A percentile compares a stretch with the other conserved stretches of the same genome.
Evolutionary conservation across 2,329 filamentous ascomycete genomes (phyloP).

Genomic region (Metarhizium humberi): DNA sequence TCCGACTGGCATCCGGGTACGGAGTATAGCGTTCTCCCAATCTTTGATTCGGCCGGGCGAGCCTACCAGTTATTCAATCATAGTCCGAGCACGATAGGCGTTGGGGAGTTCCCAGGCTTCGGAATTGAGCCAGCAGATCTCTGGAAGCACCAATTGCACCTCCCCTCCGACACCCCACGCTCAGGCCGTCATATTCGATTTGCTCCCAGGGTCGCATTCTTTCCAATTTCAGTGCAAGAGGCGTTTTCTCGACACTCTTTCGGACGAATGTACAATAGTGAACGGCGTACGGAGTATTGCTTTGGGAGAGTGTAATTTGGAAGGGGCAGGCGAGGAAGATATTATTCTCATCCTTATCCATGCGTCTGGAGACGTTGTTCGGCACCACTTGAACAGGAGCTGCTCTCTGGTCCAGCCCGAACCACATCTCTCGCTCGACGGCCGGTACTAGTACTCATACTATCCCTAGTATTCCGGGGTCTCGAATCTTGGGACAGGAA

Average conservation of each 20-base stretch:
- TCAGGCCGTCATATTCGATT: not conserved
- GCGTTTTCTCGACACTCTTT: not conserved
- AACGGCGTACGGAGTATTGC: not conserved
- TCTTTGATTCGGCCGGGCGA: not conserved
- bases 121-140: not conserved
- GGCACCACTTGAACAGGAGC: not conserved
- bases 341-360: not conserved
- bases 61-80: not conserved
- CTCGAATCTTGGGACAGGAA: not conserved
- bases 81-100: not conserved
- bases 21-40: not conserved
- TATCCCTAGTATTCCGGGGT: not conserved
- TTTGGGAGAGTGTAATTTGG: not conserved
- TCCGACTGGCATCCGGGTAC: not conserved
- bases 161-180: not conserved
- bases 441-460: not conserved
- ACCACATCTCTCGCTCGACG: too few species aligned
- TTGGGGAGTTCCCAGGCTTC: not conserved
- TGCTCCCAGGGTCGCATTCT: not conserved
- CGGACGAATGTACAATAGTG: not conserved
- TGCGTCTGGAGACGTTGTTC: not conserved
- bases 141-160: slow-evolving; percentile 1
- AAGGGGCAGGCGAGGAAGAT: not conserved
- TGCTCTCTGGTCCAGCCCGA: not conserved
- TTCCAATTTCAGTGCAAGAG: not conserved